These are phyloP conservation scores for Coemansia sp. DNA, from an alignment of 192 early-diverging fungal species.

Conservation along the genomic window DNA sequence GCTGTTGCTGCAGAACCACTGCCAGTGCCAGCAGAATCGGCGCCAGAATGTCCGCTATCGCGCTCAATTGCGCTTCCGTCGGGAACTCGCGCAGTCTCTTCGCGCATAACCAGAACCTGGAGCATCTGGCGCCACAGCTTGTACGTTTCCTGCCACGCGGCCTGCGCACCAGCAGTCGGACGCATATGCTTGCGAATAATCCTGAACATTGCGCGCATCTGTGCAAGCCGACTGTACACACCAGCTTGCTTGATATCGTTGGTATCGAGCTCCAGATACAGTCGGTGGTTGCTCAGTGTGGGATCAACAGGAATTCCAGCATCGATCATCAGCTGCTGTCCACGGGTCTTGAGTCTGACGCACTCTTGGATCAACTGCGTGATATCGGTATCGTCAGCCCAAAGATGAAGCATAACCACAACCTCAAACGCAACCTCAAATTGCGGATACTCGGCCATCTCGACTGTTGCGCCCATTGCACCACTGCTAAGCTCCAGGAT, in stretches of 20 bases:
- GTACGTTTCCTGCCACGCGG: constrained; percentile 56
- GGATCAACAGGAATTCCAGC: constrained; percentile 65
- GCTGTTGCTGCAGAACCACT: neutral
- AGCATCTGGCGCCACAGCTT: constrained; percentile 59
- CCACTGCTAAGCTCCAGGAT: constrained; percentile 73
- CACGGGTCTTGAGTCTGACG: constrained; percentile 40
- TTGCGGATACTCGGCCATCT: constrained; percentile 57
- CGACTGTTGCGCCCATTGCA: constrained; percentile 58
- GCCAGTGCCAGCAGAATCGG: neutral
- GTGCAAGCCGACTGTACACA: constrained; percentile 49
- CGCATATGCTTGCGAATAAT: constrained; percentile 56
- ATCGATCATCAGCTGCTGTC: constrained; percentile 58
- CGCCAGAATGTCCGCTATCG: constrained; percentile 11
- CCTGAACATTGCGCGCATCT: constrained; percentile 54
- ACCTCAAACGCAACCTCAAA: constrained; percentile 64
- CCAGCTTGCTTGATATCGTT: constrained; percentile 75
- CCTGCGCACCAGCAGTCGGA: constrained; percentile 50
- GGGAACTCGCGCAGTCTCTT: constrained; percentile 44
- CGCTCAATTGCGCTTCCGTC: constrained; percentile 27
- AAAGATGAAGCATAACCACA: constrained; percentile 66
- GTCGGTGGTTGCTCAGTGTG: constrained; percentile 81
- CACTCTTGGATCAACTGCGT: constrained; percentile 47
- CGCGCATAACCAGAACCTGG: constrained; percentile 53
- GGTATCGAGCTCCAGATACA: constrained; percentile 82
- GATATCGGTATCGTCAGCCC: constrained; percentile 61